phyloP scores from a whole-genome alignment of 805 yeast species.

The Candida sakaeoensis region DNA sequence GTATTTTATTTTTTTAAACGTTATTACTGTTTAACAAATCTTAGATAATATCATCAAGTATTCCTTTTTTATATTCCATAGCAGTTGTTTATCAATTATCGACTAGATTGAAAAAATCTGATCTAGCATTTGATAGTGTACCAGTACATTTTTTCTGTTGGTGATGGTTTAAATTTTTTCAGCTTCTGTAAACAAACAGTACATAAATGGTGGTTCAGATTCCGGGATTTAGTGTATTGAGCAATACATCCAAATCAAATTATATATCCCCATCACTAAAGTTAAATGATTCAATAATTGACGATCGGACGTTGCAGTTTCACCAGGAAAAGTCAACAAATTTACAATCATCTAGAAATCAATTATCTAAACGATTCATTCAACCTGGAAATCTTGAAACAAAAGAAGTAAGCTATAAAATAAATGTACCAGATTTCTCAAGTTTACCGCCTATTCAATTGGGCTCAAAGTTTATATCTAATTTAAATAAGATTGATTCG shows the following conservation, averaged over 20 bases:
- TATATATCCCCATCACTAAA: constrained; percentile 32
- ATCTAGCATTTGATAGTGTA: no score
- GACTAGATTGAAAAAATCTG: no score
- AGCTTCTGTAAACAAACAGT: background rate
- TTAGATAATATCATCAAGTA: no score
- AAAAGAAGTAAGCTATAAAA: constrained; percentile 40
- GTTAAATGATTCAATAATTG: constrained; percentile 18
- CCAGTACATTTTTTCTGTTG: constrained; percentile 2
- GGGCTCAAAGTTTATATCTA: constrained; percentile 62
- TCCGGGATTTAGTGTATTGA: constrained; percentile 8
- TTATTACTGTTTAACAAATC: no score
- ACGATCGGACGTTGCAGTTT: constrained; percentile 26
- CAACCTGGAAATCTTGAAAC: constrained; percentile 33
- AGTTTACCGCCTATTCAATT: constrained; percentile 51
- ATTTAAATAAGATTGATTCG: constrained; percentile 55
- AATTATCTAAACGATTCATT: constrained; percentile 26
- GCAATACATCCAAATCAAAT: constrained; percentile 14
- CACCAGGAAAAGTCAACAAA: constrained; percentile 24
- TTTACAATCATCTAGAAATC: constrained; percentile 18
- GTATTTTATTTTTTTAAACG: no score
- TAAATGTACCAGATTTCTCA: constrained; percentile 47
- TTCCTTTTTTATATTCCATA: no score
- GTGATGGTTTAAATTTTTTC: constrained; percentile 2
- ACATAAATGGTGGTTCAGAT: constrained; percentile 8
- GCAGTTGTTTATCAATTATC: no score